phyloP scores from a whole-genome alignment of 2,329 filamentous ascomycete genomes.

The Chaetoscypha palmicola region DNA sequence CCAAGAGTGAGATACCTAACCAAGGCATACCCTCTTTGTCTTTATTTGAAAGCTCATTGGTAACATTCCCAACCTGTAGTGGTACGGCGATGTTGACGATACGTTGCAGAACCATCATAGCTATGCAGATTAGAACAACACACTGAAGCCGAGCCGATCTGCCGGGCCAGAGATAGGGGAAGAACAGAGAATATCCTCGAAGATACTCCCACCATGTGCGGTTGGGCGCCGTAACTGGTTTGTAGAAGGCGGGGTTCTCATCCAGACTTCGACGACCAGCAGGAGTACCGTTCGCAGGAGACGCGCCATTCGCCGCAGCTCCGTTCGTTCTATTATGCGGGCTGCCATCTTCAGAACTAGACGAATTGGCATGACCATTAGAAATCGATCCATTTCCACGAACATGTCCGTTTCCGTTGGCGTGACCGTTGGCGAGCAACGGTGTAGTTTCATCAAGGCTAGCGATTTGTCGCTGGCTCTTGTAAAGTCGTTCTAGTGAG shows the following conservation, averaged over 20 bases:
- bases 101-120: conserved; percentile 72
- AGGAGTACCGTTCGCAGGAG: conserved; percentile 27
- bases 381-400: conserved; percentile 35
- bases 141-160: conserved; percentile 69
- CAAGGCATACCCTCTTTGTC: conserved; percentile 57
- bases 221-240: conserved; percentile 76
- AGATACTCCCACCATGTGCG: conserved; percentile 97
- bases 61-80: conserved; percentile 70
- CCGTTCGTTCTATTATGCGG: conserved; percentile 13
- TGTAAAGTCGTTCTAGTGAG: conserved; percentile 32
- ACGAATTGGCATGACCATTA: conserved; percentile 10
- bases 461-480: conserved; percentile 11
- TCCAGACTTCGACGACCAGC: conserved; percentile 36
- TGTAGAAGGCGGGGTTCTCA: conserved; percentile 76
- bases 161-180: conserved; percentile 93
- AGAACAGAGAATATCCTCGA: conserved; percentile 85
- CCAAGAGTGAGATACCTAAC: conserved; percentile 67
- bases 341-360: conserved; percentile 25
- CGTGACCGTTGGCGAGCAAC: conserved; percentile 44
- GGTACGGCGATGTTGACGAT: conserved; percentile 83
- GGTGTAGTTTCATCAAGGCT: conserved; percentile 51
- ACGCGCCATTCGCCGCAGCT: conserved; percentile 23
- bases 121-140: conserved; percentile 74
- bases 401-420: conserved; percentile 28
- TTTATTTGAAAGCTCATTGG: conserved; percentile 60